phyloP scores from a whole-genome alignment of 306 rosid species.

The Acmispon strigosus region DNA sequence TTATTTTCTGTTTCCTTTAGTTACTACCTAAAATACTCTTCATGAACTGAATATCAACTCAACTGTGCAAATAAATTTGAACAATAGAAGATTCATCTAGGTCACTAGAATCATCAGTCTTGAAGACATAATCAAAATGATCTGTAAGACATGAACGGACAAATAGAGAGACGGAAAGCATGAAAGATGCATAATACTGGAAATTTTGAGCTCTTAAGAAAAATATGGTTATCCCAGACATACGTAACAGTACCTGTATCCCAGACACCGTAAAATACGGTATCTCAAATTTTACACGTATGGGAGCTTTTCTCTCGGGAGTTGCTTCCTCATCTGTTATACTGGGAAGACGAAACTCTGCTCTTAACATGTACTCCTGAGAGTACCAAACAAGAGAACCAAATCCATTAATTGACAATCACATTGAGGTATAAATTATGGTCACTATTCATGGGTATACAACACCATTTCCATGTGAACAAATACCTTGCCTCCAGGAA shows the following conservation, averaged over 20 bases:
- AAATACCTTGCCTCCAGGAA: constrained; percentile 98
- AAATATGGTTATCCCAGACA: too few species aligned
- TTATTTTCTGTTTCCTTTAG: too few species aligned
- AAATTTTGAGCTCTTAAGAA: background rate
- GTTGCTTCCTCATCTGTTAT: constrained; percentile 78
- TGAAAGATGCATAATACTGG: constrained; percentile 1
- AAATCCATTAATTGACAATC: background rate
- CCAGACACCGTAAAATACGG: constrained; percentile 98
- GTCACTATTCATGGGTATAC: background rate
- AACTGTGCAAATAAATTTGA: constrained; percentile 5
- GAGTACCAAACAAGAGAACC: constrained; percentile 19
- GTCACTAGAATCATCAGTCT: background rate
- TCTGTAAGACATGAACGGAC: constrained; percentile 2
- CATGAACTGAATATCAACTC: constrained; percentile 2
- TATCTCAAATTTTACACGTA: constrained; percentile 94
- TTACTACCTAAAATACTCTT: too few species aligned
- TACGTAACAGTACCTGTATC: constrained; percentile 64
- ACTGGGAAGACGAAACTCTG: constrained; percentile 91
- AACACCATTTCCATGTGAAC: constrained; percentile 20
- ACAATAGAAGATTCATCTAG: background rate
- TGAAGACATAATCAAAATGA: constrained; percentile 13
- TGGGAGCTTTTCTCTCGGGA: constrained; percentile 96
- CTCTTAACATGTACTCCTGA: constrained; percentile 95
- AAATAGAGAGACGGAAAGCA: background rate
- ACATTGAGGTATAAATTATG: background rate